These are phyloP conservation scores for Agastache rugosa DNA, from an alignment of 257 asterid species.

Conservation along the genomic window DNA sequence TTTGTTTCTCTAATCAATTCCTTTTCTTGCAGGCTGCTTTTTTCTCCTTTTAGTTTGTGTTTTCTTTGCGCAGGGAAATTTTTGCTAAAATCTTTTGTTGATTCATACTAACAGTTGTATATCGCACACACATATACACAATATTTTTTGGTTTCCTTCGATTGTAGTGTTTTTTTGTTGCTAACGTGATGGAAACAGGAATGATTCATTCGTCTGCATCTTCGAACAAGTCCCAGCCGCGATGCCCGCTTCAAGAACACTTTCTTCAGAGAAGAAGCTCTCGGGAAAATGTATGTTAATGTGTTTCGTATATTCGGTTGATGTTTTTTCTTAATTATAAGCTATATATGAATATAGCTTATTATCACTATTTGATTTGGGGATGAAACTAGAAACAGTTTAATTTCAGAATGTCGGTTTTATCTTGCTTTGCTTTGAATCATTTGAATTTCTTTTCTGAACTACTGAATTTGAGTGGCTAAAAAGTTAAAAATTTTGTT, in stretches of 20 bases:
- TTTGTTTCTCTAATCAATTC: constrained; percentile 28
- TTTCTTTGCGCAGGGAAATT: constrained; percentile 19
- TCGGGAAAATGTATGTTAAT: constrained; percentile 65
- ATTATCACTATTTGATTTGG: not conserved
- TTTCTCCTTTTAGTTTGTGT: not conserved
- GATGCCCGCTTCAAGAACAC: constrained; percentile 84
- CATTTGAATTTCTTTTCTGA: not conserved
- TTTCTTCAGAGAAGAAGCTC: constrained; percentile 63
- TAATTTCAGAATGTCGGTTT: not conserved
- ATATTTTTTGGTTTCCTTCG: not conserved
- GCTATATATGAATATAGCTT: not conserved
- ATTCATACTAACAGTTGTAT: constrained; percentile 2
- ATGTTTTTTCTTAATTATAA: constrained; percentile 12
- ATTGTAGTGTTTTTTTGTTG: constrained; percentile 34
- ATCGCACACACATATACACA: not conserved
- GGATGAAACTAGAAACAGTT: not conserved
- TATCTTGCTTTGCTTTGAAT: constrained; percentile 8
- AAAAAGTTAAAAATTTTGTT: not conserved
- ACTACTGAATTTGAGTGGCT: not conserved
- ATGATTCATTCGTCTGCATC: constrained; percentile 52
- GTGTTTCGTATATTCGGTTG: not conserved
- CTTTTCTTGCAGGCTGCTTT: constrained; percentile 51
- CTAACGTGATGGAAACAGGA: constrained; percentile 86
- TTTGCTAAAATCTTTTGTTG: constrained; percentile 13
- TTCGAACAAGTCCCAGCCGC: constrained; percentile 57